Base-by-base conservation (phyloP, 2,329 filamentous ascomycete species). In the Seiridium cupressi region DNA sequence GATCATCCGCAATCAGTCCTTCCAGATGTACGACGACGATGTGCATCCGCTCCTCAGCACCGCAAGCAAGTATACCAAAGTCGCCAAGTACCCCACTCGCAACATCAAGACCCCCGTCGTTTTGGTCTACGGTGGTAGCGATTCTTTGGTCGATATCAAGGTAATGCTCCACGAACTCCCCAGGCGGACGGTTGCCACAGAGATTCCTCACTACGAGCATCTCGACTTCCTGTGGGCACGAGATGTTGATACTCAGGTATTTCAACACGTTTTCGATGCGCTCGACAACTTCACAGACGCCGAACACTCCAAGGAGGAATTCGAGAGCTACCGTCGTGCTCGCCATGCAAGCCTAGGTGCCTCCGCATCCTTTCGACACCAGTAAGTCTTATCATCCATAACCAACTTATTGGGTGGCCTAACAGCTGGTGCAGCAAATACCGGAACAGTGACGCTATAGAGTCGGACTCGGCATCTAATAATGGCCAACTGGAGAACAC, bases 21-120 rank as follows among this genome's bases (percentile, higher is more conserved):
- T 99, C 74, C 95, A 99, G 75, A 97, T 99, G 91, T 98, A 93
- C 74, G 95, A 99, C 72, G 95, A 99, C 72, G 94, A 98, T 68
- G 85, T 95, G 1, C 90, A 93, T 60, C 89, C 89, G 35, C 89
- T 89, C 0, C 80, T 96, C 44, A 85, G 84, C 31, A 87, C 87
- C 4, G 84, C 84, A 58, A 88, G 85, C 70, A 93, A 94, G 68
- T 97, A 96, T 77, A 97, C 96, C 73, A 97, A 97, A 73, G 93
- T 97, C 5, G 93, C 95, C 68, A 94, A 91, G 72, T 99, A 97
- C 67, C 95, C 95, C 0, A 99, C 95, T 0, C 89, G 91, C 65
- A 99, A 99, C 72, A 99, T 99, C 80, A 93, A 92, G 70, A 97
- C 95, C 0, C 95, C 95, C 0, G 91, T 98, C 58, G 92, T 97